Percentiles rank a stretch among this genome's conserved stretches.
Conservation (phyloP, 805 yeast genomes). For the Starmerella khaoyaiensis region DNA sequence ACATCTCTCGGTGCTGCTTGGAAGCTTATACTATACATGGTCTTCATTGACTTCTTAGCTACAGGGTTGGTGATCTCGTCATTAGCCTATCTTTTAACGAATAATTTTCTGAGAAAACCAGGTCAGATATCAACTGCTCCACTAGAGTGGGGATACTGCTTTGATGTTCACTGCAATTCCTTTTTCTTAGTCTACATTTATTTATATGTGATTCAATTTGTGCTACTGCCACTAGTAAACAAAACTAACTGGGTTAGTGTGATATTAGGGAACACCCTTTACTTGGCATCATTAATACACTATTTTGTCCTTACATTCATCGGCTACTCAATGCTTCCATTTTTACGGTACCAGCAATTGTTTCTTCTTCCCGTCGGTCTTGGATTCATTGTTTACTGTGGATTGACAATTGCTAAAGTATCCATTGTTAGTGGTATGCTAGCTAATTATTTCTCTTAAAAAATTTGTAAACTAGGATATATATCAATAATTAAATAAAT, state of each 20-base stretch:
- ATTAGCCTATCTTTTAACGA: conserved; percentile 57
- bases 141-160: conserved; percentile 88
- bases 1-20: conserved; percentile 49
- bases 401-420: conserved; percentile 51
- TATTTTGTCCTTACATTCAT: conserved; percentile 72
- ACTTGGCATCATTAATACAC: conserved; percentile 58
- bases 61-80: conserved; percentile 61
- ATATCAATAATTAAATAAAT: no score
- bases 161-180: conserved; percentile 89
- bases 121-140: conserved; percentile 4
- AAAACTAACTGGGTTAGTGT: conserved; percentile 53
- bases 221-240: conserved; percentile 53
- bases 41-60: conserved; percentile 63
- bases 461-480: no score
- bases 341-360: conserved; percentile 47
- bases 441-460: conserved; percentile 32
- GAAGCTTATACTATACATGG: conserved; percentile 67
- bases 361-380: conserved; percentile 52
- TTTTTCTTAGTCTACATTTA: conserved; percentile 60
- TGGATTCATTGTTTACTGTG: conserved; percentile 40
- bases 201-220: conserved; percentile 60
- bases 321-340: conserved; percentile 74
- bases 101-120: conserved; percentile 37
- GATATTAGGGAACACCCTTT: conserved; percentile 65
- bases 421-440: conserved; percentile 62